These are phyloP conservation scores for Colletotrichum scovillei DNA, from an alignment of 2,329 filamentous ascomycete genomes.

Conservation along the genomic window DNA sequence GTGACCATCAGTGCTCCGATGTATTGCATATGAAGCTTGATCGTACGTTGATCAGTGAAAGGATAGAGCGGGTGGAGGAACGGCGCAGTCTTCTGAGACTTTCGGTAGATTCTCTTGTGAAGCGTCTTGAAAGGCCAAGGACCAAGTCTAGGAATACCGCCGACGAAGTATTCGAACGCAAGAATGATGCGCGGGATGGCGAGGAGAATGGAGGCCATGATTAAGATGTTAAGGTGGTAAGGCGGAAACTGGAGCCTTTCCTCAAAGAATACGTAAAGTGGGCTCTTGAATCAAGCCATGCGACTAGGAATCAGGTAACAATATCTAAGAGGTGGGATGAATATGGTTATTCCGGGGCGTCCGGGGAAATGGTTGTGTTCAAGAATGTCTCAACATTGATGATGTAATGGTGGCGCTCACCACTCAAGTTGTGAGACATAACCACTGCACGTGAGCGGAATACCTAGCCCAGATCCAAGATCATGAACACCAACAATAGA, in stretches of 20 bases:
- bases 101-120: conserved; percentile 23
- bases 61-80: conserved; percentile 11
- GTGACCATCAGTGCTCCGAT: conserved; percentile 2
- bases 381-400: neutral
- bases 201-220: neutral
- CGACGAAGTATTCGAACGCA: conserved; percentile 16
- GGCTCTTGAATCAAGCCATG: neutral
- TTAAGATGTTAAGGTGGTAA: neutral
- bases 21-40: conserved; percentile 6
- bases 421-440: neutral
- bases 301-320: neutral
- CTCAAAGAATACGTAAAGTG: no score
- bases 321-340: neutral
- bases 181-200: conserved; percentile 1
- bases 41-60: conserved; percentile 5
- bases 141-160: conserved; percentile 17
- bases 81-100: conserved; percentile 21
- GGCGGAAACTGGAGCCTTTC: no score
- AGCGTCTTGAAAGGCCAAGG: conserved; percentile 22
- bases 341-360: neutral
- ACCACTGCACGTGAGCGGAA: neutral
- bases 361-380: no score
- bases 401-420: neutral
- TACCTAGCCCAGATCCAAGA: neutral
- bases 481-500: neutral